Conservation (phyloP, 805 yeast genomes). For the Danielozyma ontarioensis region DNA sequence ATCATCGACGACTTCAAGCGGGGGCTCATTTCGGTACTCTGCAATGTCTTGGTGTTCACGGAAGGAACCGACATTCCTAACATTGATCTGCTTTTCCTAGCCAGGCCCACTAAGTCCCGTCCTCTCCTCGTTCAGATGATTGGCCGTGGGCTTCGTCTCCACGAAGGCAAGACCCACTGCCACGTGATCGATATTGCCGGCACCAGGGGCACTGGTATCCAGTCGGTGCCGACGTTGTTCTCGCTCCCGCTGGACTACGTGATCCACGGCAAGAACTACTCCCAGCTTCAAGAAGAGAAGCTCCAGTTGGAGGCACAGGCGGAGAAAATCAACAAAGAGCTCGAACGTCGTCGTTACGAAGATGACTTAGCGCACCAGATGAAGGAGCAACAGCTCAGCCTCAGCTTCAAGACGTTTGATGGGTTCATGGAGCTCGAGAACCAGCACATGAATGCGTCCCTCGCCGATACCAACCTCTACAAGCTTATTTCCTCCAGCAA, state of each 20-base stretch:
- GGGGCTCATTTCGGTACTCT: conserved; percentile 63
- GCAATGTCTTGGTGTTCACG: conserved; percentile 87
- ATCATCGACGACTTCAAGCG: conserved; percentile 53
- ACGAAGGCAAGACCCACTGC: conserved; percentile 58
- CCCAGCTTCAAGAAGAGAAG: neutral
- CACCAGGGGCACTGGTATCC: conserved; percentile 47
- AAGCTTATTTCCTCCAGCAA: too few relatives aligned
- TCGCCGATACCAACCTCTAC: too few relatives aligned
- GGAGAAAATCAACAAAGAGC: conserved; percentile 8
- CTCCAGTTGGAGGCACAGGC: conserved; percentile 5
- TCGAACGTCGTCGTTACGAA: conserved; percentile 7
- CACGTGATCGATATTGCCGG: conserved; percentile 78
- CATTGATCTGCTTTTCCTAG: conserved; percentile 72
- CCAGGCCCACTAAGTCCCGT: conserved; percentile 76
- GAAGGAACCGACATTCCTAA: conserved; percentile 95
- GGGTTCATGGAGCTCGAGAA: conserved; percentile 22
- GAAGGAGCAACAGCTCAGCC: conserved; percentile 10
- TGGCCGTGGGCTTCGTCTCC: conserved; percentile 78
- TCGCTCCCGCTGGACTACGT: conserved; percentile 25
- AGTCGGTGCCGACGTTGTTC: conserved; percentile 50
- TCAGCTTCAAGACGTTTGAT: conserved; percentile 34
- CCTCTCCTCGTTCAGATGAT: conserved; percentile 79
- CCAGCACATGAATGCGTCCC: too few relatives aligned
- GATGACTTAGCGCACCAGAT: conserved; percentile 4
- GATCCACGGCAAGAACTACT: conserved; percentile 10